phyloP scores from a whole-genome alignment of 2,329 filamentous ascomycete genomes.

The Aspergillus brasiliensis region DNA sequence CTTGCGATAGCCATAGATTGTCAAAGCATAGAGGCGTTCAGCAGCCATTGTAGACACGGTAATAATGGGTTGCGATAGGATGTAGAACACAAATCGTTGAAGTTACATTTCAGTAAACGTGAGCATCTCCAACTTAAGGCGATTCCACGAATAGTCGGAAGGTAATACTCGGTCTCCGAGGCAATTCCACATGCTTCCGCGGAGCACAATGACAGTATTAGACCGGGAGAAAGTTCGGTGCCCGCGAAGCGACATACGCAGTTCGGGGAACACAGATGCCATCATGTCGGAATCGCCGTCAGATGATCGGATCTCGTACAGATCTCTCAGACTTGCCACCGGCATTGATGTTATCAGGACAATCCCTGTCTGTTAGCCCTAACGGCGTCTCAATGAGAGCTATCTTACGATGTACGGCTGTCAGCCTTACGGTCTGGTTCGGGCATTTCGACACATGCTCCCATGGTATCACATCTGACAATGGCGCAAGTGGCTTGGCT shows the following conservation, averaged over 20 bases:
- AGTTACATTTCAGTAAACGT: neutral
- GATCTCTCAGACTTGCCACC: neutral
- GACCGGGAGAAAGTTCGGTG: neutral
- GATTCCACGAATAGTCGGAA: neutral
- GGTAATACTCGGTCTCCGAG: neutral
- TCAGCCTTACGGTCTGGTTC: too few relatives aligned
- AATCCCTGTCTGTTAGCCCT: too few relatives aligned
- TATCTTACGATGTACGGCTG: too few relatives aligned
- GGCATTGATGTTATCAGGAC: neutral
- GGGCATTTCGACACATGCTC: too few relatives aligned
- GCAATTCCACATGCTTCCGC: neutral
- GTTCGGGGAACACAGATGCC: neutral
- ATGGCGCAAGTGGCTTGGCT: too few relatives aligned
- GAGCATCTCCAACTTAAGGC: neutral
- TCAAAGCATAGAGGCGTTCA: slow-evolving; percentile 1
- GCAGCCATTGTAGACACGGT: neutral
- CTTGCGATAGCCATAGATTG: slow-evolving; percentile 5
- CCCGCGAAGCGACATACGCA: neutral
- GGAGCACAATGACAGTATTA: neutral
- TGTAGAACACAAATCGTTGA: neutral
- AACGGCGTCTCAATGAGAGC: too few relatives aligned
- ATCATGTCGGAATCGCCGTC: neutral
- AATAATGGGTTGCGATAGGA: neutral
- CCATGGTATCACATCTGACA: too few relatives aligned
- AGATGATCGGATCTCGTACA: neutral